Conservation (phyloP, 2,329 filamentous ascomycete genomes). For the Fusarium tricinctum region DNA sequence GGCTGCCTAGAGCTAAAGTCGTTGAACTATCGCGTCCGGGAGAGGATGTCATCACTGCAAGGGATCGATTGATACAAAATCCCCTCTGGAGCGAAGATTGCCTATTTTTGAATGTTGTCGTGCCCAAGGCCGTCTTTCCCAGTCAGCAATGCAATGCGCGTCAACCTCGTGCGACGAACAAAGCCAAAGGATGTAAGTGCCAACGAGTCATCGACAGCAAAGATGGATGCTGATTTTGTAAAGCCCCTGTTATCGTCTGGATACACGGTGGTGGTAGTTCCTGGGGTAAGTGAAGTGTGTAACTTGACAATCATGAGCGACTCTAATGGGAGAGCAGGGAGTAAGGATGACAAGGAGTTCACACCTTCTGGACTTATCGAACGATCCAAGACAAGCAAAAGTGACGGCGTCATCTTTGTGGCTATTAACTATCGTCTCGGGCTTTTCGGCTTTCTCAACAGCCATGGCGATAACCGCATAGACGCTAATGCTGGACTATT, state of each 20-base stretch:
- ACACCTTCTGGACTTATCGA: not conserved
- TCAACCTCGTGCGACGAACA: not conserved
- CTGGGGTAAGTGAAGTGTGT: not conserved
- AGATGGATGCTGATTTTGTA: not conserved
- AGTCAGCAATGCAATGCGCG: not conserved
- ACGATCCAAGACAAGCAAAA: not conserved
- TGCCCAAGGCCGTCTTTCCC: not conserved
- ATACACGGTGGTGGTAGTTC: not conserved
- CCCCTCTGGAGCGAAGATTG: not conserved
- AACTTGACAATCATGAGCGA: not conserved
- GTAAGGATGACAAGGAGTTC: not conserved
- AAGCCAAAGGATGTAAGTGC: not conserved
- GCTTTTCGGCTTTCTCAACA: not conserved
- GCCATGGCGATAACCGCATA: not conserved
- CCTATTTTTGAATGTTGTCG: not conserved
- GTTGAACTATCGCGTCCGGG: not conserved
- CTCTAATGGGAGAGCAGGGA: not conserved
- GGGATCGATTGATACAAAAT: not conserved
- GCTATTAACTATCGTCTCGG: not conserved
- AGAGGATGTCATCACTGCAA: not conserved
- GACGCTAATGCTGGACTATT: not conserved
- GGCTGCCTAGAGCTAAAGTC: not conserved
- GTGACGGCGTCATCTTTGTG: not conserved
- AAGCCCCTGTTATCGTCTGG: not conserved
- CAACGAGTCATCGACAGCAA: not conserved